Conservation (phyloP, 2,329 filamentous ascomycete species). For the Aspergillus niger region DNA sequence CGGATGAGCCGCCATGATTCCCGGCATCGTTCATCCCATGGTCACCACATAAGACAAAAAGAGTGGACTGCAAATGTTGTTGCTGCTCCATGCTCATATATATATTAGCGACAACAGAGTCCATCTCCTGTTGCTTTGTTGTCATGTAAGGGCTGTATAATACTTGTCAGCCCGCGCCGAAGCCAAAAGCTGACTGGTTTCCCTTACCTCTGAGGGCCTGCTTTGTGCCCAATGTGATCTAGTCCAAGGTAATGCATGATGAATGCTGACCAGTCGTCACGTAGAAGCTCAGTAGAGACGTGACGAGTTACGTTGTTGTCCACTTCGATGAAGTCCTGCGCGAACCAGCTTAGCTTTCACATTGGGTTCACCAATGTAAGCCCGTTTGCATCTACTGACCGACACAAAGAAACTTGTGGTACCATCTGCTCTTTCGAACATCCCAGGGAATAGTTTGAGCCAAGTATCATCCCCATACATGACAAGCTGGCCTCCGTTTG, state of each 20-base stretch:
- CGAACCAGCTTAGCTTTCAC: constrained; percentile 20
- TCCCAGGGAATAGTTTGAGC: constrained; percentile 91
- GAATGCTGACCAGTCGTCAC: constrained; percentile 87
- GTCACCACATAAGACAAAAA: constrained; percentile 87
- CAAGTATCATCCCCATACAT: constrained; percentile 99
- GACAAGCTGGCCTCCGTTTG: constrained; percentile 73
- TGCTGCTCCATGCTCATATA: constrained; percentile 73
- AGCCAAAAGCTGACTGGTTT: constrained; percentile 6
- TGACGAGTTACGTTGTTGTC: constrained; percentile 97
- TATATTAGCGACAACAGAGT: constrained; percentile 73
- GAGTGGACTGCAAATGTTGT: constrained; percentile 71
- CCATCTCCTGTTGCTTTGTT: constrained; percentile 93
- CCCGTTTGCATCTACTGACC: constrained; percentile 56
- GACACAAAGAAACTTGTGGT: constrained; percentile 98
- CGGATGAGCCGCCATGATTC: constrained; percentile 91
- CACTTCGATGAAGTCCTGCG: constrained; percentile 92
- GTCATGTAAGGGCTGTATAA: constrained; percentile 76
- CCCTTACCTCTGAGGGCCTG: constrained; percentile 74
- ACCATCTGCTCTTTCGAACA: constrained; percentile 84
- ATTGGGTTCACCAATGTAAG: not conserved
- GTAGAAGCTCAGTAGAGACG: constrained; percentile 72
- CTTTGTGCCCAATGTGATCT: constrained; percentile 97
- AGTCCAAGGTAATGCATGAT: constrained; percentile 93
- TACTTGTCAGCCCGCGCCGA: constrained; percentile 25
- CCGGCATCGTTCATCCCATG: constrained; percentile 99